Percentiles rank a stretch among this genome's conserved stretches.
Conservation (phyloP, 176 grass and related monocot genomes). For the Cenchrus fungigraminus region DNA sequence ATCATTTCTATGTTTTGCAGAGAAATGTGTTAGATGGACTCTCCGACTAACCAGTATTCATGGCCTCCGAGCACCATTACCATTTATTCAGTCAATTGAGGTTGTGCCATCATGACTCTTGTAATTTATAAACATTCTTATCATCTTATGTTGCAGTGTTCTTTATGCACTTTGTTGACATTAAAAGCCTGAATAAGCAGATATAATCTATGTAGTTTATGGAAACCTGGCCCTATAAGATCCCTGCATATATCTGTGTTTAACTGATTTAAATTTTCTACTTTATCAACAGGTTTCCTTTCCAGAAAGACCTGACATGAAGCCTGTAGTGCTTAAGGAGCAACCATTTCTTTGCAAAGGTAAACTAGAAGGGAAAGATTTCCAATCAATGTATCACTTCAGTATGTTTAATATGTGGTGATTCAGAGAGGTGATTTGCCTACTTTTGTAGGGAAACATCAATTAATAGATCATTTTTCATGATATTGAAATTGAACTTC, state of each 20-base stretch:
- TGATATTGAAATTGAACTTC: conserved; percentile 83
- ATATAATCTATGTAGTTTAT: not conserved
- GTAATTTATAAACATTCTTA: conserved; percentile 34
- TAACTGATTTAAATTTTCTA: conserved; percentile 14
- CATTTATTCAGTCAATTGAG: conserved; percentile 89
- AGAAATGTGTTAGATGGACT: conserved; percentile 86
- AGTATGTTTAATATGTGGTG: conserved; percentile 14
- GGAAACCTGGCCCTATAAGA: not conserved
- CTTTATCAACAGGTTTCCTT: conserved; percentile 72
- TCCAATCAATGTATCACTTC: not conserved
- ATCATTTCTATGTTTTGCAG: conserved; percentile 44
- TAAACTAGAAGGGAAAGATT: not conserved
- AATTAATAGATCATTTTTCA: conserved; percentile 72
- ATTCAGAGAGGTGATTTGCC: conserved; percentile 35
- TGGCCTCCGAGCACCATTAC: conserved; percentile 77
- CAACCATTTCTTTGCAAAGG: conserved; percentile 96
- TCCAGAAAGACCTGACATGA: conserved; percentile 86
- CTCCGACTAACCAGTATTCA: conserved; percentile 82
- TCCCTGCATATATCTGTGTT: not conserved
- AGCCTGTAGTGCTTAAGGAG: conserved; percentile 68
- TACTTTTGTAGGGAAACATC: conserved; percentile 80
- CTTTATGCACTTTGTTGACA: conserved; percentile 5
- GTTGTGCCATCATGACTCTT: conserved; percentile 42
- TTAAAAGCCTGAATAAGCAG: not conserved
- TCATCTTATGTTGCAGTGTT: not conserved